Evolutionary conservation across 2,329 filamentous ascomycete species (phyloP).

Genomic region (Microdochium nivale): DNA sequence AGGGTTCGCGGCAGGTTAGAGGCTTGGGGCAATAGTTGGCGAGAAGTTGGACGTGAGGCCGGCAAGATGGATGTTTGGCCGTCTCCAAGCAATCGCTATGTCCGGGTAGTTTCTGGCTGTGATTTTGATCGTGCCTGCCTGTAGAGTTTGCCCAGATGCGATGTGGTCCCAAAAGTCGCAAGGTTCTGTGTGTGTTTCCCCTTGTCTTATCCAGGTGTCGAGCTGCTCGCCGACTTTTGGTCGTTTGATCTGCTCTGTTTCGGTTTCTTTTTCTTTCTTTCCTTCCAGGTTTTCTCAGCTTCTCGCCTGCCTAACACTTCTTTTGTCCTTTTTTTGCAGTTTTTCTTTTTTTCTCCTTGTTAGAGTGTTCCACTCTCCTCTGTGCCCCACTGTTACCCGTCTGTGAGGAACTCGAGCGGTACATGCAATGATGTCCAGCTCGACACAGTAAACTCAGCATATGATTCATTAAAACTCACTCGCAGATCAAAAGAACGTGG

Average conservation of each 20-base stretch:
- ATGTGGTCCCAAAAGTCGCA: background rate
- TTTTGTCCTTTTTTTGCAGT: background rate
- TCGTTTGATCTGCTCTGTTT: background rate
- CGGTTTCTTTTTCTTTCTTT: background rate
- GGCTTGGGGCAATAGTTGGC: too few species aligned
- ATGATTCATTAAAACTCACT: too few species aligned
- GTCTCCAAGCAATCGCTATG: background rate
- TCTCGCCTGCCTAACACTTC: background rate
- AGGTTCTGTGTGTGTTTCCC: background rate
- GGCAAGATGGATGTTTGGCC: background rate
- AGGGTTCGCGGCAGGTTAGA: too few species aligned
- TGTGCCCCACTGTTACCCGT: background rate
- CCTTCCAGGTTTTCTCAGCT: background rate
- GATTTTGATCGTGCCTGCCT: background rate
- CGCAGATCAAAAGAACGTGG: too few species aligned
- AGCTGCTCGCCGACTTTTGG: background rate
- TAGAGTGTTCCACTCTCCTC: background rate
- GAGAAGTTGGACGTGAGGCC: background rate
- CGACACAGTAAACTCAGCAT: too few species aligned
- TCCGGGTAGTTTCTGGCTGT: background rate
- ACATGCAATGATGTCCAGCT: background rate
- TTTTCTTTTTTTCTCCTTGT: background rate
- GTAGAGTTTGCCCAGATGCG: background rate
- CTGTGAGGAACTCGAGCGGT: background rate
- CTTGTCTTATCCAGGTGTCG: too few species aligned